Evolutionary conservation across 352 stramenopile genomes (phyloP).

Genomic region (Hyaloperonospora brassicae): DNA sequence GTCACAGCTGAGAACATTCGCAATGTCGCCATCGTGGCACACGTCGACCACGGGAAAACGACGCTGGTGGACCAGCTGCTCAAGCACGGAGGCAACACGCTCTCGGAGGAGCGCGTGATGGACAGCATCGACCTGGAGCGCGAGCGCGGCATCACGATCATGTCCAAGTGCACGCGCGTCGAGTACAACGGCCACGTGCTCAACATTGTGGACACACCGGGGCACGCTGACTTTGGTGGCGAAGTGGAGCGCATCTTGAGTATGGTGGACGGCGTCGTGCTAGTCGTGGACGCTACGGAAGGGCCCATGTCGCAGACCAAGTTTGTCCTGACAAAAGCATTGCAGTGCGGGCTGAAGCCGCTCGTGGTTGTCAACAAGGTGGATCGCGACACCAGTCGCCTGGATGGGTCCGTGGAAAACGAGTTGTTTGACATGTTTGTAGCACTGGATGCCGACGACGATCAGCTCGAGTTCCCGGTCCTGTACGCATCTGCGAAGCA

Average conservation of each 20-base stretch:
- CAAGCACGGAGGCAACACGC: constrained; percentile 89
- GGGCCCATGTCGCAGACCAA: constrained; percentile 97
- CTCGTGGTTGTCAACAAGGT: constrained; percentile 99
- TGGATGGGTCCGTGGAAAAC: constrained; percentile 93
- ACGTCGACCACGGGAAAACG: constrained; percentile 99
- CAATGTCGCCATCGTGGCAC: constrained; percentile 88
- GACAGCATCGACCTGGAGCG: constrained; percentile 97
- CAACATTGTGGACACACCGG: constrained; percentile 97
- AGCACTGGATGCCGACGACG: constrained; percentile 86
- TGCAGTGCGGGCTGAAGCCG: constrained; percentile 88
- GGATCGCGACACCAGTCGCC: constrained; percentile 87
- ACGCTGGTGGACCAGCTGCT: constrained; percentile 97
- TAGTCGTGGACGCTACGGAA: constrained; percentile 96
- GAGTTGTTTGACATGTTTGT: constrained; percentile 97
- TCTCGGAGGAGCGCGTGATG: constrained; percentile 91
- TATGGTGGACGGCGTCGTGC: constrained; percentile 95
- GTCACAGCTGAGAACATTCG: constrained; percentile 56
- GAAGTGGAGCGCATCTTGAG: constrained; percentile 96
- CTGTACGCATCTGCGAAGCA: constrained; percentile 94
- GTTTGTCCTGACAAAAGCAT: constrained; percentile 96
- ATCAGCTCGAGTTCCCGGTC: constrained; percentile 95
- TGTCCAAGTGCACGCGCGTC: constrained; percentile 96
- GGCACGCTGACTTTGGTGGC: constrained; percentile 97
- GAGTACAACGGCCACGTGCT: constrained; percentile 91
- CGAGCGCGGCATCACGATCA: constrained; percentile 99